Evolutionary conservation across 2,329 filamentous ascomycete species (phyloP).

Genomic region (Apiospora rasikravindrae): DNA sequence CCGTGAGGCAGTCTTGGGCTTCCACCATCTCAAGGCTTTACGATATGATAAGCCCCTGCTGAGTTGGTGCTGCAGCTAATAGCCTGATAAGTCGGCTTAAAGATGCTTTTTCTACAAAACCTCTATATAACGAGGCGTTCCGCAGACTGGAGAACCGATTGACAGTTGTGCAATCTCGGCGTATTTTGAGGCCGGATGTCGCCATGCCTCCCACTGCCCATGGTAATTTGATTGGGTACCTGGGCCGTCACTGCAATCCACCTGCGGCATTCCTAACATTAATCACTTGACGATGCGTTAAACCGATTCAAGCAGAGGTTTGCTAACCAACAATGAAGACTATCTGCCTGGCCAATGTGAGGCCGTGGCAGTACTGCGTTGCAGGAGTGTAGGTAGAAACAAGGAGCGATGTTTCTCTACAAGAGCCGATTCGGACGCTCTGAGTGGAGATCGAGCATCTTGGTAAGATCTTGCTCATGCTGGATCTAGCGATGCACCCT

Average conservation of each 20-base stretch:
- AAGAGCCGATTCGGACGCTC: neutral
- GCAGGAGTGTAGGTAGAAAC: neutral
- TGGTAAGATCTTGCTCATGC: neutral
- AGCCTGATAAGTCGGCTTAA: neutral
- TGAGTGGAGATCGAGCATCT: neutral
- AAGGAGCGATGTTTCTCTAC: neutral
- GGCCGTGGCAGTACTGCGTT: neutral
- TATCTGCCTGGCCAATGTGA: neutral
- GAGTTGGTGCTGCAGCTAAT: neutral
- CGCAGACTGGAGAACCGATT: constrained; percentile 4
- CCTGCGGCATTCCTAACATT: neutral
- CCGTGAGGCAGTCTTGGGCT: neutral
- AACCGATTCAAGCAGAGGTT: neutral
- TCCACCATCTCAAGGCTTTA: neutral
- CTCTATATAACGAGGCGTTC: neutral
- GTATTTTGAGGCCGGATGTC: neutral
- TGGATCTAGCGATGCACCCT: neutral
- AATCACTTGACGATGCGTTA: neutral
- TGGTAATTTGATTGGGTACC: neutral
- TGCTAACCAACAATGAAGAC: neutral
- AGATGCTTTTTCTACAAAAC: neutral
- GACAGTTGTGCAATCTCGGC: neutral
- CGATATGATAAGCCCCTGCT: constrained; percentile 1
- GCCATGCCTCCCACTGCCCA: neutral
- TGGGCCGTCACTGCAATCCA: neutral